These are phyloP conservation scores for Trametes meyenii DNA, from an alignment of 768 basidiomycete genomes.

Conservation along the genomic window DNA sequence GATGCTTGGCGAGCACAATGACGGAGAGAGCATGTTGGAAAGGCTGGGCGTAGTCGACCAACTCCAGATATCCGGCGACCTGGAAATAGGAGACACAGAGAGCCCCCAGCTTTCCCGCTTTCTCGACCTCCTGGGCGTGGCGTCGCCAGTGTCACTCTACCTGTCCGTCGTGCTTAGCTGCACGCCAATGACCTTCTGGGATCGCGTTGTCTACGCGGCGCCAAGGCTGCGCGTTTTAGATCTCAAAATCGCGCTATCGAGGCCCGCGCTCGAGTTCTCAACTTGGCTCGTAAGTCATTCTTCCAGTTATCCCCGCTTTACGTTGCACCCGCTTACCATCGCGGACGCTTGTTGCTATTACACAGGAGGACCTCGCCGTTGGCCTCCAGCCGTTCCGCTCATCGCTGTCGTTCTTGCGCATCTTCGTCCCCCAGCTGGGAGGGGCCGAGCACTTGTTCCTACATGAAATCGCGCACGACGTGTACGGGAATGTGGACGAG, in stretches of 20 bases:
- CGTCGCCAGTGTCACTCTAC: constrained; percentile 8
- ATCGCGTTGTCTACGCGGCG: background rate
- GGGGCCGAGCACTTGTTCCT: background rate
- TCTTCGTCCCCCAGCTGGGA: background rate
- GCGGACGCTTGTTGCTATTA: no score
- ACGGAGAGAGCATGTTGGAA: background rate
- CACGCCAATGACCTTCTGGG: background rate
- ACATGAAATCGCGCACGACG: background rate
- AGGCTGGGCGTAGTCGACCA: background rate
- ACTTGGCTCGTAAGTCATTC: constrained; percentile 2
- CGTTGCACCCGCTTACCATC: no score
- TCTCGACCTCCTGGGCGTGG: constrained; percentile 1
- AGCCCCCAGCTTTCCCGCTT: background rate
- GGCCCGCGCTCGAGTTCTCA: background rate
- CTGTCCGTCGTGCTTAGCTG: background rate
- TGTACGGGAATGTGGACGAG: background rate
- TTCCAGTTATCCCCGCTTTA: background rate
- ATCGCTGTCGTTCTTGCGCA: background rate
- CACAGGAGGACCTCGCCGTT: background rate
- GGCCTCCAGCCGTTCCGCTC: background rate
- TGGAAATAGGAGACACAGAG: background rate
- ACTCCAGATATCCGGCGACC: constrained; percentile 2
- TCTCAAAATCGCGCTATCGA: background rate
- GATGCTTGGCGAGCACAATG: background rate
- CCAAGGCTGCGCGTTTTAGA: constrained; percentile 6